Evolutionary conservation across 1,284 basidiomycete species (phyloP).

Genomic region (Cystobasidiaceae sp.): DNA sequence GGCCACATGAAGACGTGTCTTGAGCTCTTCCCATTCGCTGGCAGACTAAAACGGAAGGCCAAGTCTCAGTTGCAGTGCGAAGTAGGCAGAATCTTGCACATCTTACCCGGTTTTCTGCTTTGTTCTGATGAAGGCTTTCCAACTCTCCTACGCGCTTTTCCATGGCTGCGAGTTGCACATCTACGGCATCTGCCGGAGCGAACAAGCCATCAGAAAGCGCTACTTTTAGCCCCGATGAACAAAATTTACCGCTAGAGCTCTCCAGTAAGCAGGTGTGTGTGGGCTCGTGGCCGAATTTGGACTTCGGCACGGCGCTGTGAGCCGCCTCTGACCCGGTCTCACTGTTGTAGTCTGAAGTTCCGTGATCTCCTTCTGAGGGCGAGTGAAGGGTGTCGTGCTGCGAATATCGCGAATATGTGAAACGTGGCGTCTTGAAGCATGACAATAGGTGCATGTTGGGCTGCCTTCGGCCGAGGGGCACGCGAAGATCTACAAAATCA

Average conservation of each 20-base stretch:
- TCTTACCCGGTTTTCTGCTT: too few species aligned
- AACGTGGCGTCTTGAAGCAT: constrained; percentile 69
- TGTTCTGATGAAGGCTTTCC: constrained; percentile 24
- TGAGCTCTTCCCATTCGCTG: not conserved
- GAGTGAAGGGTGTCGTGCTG: constrained; percentile 33
- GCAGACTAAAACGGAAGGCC: not conserved
- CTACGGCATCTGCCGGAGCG: constrained; percentile 30
- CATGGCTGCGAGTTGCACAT: constrained; percentile 37
- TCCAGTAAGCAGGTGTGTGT: constrained; percentile 82
- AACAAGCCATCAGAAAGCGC: not conserved
- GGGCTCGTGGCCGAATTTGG: constrained; percentile 81
- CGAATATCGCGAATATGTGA: constrained; percentile 61
- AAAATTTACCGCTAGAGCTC: constrained; percentile 59
- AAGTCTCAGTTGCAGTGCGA: too few species aligned
- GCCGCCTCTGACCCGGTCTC: constrained; percentile 39
- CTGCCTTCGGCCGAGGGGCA: constrained; percentile 54
- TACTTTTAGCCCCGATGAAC: not conserved
- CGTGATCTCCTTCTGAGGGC: constrained; percentile 49
- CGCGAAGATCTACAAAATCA: constrained; percentile 79
- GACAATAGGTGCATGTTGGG: constrained; percentile 68
- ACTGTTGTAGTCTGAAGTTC: constrained; percentile 40
- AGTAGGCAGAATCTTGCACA: too few species aligned
- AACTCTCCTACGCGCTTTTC: constrained; percentile 14
- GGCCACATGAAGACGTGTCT: not conserved
- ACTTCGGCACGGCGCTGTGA: constrained; percentile 41